phyloP scores from a whole-genome alignment of 1,284 basidiomycete genomes.

The Pseudozyma sp. region DNA sequence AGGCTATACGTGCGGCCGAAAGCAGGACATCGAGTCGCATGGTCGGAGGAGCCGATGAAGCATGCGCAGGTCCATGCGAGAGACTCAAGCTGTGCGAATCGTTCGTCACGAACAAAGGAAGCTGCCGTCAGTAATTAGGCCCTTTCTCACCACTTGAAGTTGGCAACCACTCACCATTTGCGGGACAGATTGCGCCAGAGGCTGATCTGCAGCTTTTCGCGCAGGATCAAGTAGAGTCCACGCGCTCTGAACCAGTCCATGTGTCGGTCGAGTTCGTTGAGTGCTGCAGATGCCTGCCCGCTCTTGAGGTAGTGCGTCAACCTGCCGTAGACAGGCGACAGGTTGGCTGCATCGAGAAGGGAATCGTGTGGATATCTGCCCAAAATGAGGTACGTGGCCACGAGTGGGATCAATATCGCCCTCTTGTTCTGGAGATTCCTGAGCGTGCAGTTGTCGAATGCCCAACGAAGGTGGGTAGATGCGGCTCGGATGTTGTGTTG shows the following conservation, averaged over 20 bases:
- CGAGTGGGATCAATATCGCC: constrained; percentile 68
- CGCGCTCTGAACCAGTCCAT: constrained; percentile 66
- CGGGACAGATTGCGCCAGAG: constrained; percentile 70
- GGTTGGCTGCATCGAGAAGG: constrained; percentile 62
- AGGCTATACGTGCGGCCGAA: constrained; percentile 64
- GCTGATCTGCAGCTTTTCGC: constrained; percentile 69
- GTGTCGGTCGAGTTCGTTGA: constrained; percentile 61
- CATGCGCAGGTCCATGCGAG: constrained; percentile 12
- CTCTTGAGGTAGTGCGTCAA: constrained; percentile 55
- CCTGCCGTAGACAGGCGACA: constrained; percentile 52
- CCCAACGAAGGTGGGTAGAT: constrained; percentile 67
- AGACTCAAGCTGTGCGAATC: constrained; percentile 19
- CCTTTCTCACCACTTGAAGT: too few species aligned
- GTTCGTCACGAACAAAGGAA: constrained; percentile 4
- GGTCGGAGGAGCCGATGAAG: constrained; percentile 64
- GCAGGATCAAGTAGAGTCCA: constrained; percentile 69
- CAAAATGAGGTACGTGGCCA: constrained; percentile 68
- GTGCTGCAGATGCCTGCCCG: constrained; percentile 63
- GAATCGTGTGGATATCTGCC: constrained; percentile 66
- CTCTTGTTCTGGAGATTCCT: constrained; percentile 61
- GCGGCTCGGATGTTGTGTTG: constrained; percentile 69
- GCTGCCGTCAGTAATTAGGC: too few species aligned
- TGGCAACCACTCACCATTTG: constrained; percentile 57
- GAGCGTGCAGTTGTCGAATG: constrained; percentile 67
- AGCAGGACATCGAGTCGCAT: constrained; percentile 61